Evolutionary conservation across 345 rosid species (phyloP).

Genomic region (Pugionium cornutum): DNA sequence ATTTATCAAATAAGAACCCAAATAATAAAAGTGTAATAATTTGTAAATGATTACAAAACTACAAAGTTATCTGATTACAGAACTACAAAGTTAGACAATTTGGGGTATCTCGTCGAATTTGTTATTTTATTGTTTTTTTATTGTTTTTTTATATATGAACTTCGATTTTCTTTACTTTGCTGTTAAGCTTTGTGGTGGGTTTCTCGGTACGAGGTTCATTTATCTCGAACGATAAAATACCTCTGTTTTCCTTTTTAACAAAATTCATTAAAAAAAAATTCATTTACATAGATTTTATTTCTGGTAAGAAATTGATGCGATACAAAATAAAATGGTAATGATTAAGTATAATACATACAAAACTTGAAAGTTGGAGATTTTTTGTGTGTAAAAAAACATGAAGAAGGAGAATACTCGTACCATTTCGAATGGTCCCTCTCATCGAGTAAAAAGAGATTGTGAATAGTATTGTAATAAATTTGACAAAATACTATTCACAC

Average conservation of each 20-base stretch:
- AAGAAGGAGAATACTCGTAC: too few relatives aligned
- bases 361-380: too few relatives aligned
- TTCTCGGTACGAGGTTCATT: slow-evolving; percentile 42
- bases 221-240: slow-evolving; percentile 10
- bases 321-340: too few relatives aligned
- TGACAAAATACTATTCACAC: too few relatives aligned
- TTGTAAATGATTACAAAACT: slow-evolving; percentile 7
- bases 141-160: slow-evolving; percentile 17
- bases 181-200: slow-evolving; percentile 36
- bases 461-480: too few relatives aligned
- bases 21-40: slow-evolving; percentile 1
- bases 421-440: too few relatives aligned
- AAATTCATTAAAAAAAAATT: neutral
- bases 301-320: too few relatives aligned
- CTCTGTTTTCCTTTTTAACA: slow-evolving; percentile 9
- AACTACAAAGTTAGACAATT: slow-evolving; percentile 21
- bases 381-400: too few relatives aligned
- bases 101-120: slow-evolving; percentile 33
- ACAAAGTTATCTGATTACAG: neutral
- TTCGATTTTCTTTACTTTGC: slow-evolving; percentile 23
- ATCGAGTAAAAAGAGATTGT: too few relatives aligned
- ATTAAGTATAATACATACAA: too few relatives aligned
- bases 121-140: slow-evolving; percentile 12
- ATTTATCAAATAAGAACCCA: neutral
- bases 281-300: too few relatives aligned